Evolutionary conservation across 352 stramenopile genomes (phyloP), one percentile per base, ranked within the genome.

Genomic region (Pythium myriotylum): DNA sequence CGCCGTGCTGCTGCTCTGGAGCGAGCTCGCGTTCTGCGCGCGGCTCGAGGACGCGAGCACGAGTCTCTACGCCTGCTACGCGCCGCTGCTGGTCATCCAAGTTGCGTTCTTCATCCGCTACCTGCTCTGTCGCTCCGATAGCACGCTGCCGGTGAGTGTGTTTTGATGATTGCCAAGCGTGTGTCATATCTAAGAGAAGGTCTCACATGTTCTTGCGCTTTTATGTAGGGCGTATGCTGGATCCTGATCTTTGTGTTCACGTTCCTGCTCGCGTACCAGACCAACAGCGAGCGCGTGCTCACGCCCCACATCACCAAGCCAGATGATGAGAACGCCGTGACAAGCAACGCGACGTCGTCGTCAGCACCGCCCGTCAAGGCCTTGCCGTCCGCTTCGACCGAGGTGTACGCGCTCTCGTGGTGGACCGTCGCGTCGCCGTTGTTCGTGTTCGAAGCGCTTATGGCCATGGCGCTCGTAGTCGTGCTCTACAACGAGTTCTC

Each of bases 401-500:
- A 51, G 48, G 9, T 54, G 1, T 83, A 74, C 55, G 68, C 74
- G n/a, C 51, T 94, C 3, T 87, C 81, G 19, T 94, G 85, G 85
- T 86, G 77, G 75, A 72, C 79, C 1, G 85, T 92, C 16, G 76
- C 81, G 22, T 67, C 78, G 13, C 85, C 85, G 20, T 54, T 94
- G 20, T 89, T 94, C 33, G 69, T 62, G 4, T 84, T 92, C 27
- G 72, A 94, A 54, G 54, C 74, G 14, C 63, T 94, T 22, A 84
- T 94, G 69, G 71, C 67, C 13, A 54, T 54, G 13, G 72, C 71
- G 2, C 59, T 94, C 13, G 14, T 80, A 29, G 73, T 89, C 23
- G 79, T 94, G 48, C 76, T 94, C 41, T 92, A 90, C 72, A 73
- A 87, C 47, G 81, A 94, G 59, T 92, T 91, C 54, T 71, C 81